Evolutionary conservation across 2,329 filamentous ascomycete species (phyloP).

Genomic region (Arthrobotrys sphaeroides): DNA sequence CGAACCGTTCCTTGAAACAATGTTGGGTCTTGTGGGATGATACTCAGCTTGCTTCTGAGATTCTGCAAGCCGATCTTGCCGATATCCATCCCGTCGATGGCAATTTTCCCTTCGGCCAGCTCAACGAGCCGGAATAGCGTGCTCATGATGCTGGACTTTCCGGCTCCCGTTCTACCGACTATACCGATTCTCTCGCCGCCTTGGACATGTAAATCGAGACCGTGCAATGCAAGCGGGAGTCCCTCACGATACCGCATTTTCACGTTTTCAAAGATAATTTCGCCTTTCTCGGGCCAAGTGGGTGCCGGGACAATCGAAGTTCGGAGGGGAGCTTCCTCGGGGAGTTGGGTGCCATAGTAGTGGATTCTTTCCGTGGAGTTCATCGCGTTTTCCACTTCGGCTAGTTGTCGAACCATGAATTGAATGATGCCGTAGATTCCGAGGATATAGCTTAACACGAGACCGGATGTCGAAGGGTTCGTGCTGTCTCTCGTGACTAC

Average conservation of each 20-base stretch:
- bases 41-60: constrained; percentile 77
- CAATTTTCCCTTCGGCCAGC: constrained; percentile 71
- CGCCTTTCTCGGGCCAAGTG: constrained; percentile 85
- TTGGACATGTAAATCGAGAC: constrained; percentile 75
- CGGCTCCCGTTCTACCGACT: constrained; percentile 81
- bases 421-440: constrained; percentile 95
- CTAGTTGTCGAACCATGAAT: constrained; percentile 88
- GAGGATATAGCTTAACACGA: constrained; percentile 92
- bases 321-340: constrained; percentile 87
- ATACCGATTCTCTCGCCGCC: constrained; percentile 83
- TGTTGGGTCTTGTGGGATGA: constrained; percentile 86
- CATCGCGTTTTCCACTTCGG: constrained; percentile 99
- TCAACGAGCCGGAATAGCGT: constrained; percentile 80
- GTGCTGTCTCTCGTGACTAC: constrained; percentile 90
- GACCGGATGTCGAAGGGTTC: constrained; percentile 81
- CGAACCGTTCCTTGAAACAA: constrained; percentile 83
- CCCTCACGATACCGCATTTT: constrained; percentile 80
- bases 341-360: constrained; percentile 87
- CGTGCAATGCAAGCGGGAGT: constrained; percentile 76
- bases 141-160: constrained; percentile 85
- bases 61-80: constrained; percentile 78
- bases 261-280: constrained; percentile 78
- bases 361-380: constrained; percentile 97
- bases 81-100: constrained; percentile 75
- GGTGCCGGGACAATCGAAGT: constrained; percentile 73